A percentile compares a stretch with the other conserved stretches of the same genome.
Conservation (phyloP, 2,329 filamentous ascomycete species). For the Leptographium lundbergii region DNA sequence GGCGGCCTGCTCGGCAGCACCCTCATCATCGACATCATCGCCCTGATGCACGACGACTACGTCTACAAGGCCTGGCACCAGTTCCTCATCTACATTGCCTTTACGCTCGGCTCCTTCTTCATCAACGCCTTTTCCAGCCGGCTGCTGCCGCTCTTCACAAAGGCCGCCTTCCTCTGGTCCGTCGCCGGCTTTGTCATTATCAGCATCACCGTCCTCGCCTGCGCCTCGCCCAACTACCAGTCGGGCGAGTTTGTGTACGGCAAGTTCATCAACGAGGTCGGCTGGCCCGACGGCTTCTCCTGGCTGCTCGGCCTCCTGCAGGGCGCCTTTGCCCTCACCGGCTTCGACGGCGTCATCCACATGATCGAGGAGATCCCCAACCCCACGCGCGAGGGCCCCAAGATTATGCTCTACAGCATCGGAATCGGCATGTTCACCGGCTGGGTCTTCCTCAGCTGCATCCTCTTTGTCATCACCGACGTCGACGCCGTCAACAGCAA, state of each 20-base stretch:
- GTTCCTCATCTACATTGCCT: constrained; percentile 59
- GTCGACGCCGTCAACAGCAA: constrained; percentile 33
- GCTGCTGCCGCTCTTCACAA: constrained; percentile 52
- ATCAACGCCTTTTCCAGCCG: constrained; percentile 54
- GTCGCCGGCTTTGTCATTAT: constrained; percentile 57
- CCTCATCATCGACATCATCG: constrained; percentile 52
- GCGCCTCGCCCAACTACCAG: constrained; percentile 52
- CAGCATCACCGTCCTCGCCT: constrained; percentile 55
- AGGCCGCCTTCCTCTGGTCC: constrained; percentile 59
- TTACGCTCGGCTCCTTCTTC: constrained; percentile 45
- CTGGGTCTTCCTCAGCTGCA: constrained; percentile 29
- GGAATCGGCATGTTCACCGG: constrained; percentile 51
- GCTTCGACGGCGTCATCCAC: constrained; percentile 39
- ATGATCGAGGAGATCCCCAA: constrained; percentile 50
- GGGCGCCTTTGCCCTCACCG: constrained; percentile 34
- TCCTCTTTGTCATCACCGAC: constrained; percentile 52
- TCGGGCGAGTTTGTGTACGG: constrained; percentile 52
- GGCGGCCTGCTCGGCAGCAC: constrained; percentile 55
- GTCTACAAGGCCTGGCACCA: constrained; percentile 53
- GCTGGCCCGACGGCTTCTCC: constrained; percentile 55
- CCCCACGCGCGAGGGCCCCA: constrained; percentile 44
- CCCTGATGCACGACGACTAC: constrained; percentile 46
- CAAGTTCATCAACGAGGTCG: constrained; percentile 54
- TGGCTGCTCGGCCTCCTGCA: constrained; percentile 44
- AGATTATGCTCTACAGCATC: constrained; percentile 55